These are phyloP conservation scores for Nicotiana attenuata DNA, from an alignment of 257 asterid genomes.

Conservation along the genomic window DNA sequence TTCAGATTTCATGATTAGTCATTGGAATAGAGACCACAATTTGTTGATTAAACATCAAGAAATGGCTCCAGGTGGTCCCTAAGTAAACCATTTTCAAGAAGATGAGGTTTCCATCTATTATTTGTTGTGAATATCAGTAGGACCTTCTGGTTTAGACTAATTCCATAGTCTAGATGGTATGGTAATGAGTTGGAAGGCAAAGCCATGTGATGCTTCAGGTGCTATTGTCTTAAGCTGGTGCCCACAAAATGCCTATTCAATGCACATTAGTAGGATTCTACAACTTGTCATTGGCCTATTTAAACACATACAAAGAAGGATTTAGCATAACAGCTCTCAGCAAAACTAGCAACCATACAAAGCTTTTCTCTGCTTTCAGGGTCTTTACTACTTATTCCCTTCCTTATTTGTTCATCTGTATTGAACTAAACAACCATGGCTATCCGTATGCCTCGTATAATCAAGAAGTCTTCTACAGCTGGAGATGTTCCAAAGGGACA, in stretches of 20 bases:
- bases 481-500: conserved; percentile 23
- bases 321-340: neutral
- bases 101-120: neutral
- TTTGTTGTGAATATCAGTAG: neutral
- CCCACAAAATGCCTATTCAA: neutral
- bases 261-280: neutral
- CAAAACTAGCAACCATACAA: neutral
- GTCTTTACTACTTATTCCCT: neutral
- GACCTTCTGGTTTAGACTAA: neutral
- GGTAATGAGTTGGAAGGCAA: neutral
- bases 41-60: neutral
- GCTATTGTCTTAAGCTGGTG: neutral
- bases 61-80: neutral
- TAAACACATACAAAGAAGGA: too few relatives aligned
- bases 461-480: neutral
- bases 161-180: too few relatives aligned
- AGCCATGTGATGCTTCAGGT: neutral
- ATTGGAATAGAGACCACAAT: neutral
- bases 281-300: neutral
- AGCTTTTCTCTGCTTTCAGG: neutral
- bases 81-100: neutral
- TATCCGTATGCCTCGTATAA: neutral
- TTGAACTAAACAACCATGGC: neutral
- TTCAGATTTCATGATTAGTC: too few relatives aligned
- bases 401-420: too few relatives aligned